These are phyloP conservation scores for Petunia axillaris DNA, from an alignment of 257 asterid genomes.

Conservation along the genomic window DNA sequence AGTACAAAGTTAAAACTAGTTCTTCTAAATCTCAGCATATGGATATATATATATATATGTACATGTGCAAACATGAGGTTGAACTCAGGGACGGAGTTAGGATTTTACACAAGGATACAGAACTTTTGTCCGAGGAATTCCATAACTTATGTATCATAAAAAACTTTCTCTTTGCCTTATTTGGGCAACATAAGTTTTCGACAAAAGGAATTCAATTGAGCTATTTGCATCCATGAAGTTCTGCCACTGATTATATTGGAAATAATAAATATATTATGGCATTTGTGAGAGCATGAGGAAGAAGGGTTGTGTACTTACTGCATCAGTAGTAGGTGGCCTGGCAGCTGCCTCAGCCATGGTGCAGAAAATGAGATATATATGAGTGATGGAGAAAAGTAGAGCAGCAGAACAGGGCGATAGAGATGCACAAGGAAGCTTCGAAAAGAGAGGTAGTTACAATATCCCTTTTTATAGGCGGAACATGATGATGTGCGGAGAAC, in stretches of 20 bases:
- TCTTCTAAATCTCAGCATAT: not conserved
- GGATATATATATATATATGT: not conserved
- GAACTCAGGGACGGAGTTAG: too few species aligned
- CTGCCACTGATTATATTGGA: too few species aligned
- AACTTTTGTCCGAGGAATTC: too few species aligned
- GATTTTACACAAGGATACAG: too few species aligned
- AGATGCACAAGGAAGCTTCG: not conserved
- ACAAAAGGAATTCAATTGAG: too few species aligned
- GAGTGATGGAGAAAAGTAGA: not conserved
- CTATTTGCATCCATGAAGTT: too few species aligned
- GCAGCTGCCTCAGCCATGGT: slow-evolving; percentile 4
- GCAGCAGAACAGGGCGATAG: not conserved
- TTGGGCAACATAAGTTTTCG: too few species aligned
- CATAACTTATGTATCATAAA: too few species aligned
- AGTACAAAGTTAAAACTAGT: not conserved
- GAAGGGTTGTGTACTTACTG: not conserved
- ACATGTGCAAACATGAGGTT: not conserved
- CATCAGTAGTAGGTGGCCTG: not conserved
- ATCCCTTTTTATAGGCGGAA: not conserved
- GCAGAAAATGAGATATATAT: not conserved
- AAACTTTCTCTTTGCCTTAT: too few species aligned
- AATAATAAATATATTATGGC: too few species aligned
- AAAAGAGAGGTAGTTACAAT: not conserved
- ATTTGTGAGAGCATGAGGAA: not conserved
- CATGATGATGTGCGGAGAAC: slow-evolving; percentile 10